Evolutionary conservation across 768 basidiomycete species (phyloP), one percentile per base, ranked within the genome.

Genomic region (Pleurotus platypus): DNA sequence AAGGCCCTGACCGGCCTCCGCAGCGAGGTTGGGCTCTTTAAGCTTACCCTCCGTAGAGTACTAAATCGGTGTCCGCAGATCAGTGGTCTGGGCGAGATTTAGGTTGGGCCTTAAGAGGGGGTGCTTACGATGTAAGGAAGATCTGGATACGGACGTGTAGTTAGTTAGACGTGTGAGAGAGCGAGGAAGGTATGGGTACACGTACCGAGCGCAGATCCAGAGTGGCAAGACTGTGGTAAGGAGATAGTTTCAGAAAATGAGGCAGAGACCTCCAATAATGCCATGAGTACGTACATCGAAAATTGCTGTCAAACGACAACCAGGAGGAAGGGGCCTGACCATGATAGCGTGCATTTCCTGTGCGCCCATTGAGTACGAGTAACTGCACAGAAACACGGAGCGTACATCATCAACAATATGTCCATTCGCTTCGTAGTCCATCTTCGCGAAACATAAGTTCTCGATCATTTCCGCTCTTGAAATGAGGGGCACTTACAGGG

Each of bases 41-140:
- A 98, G 74, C 67, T 92, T 94, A 49, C 94, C 94, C 73, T 98
- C 93, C 5, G 94, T 96, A 18, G 93, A 93, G 72, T 98, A 98
- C 85, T 90, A 59, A 35, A 16, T 9, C 15, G 45, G 15, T 35
- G 30, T 11, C 30, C 30, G 1, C 9, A 1, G 1, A 11, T 35
- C 7, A 35, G 11, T 11, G 30, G 2, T 9, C 30, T 35, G 30
- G 2, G 30, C 30, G 8, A 11, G 30, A 35, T 9, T 35, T 9
- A 9, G 30, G 30, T 35, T 8, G 7, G 9, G 9, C 20, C 20
- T 49, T 13, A 22, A 55, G 11, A 35, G 30, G 30, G 11, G 16
- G 56, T 38, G 59, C 77, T 39, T 70, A 89, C 86, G 39, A 83
- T 77, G 69, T 87, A 90, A 2, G 85, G 86, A 24, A 89, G 76